Base-by-base conservation (phyloP, 169 alveolate species). In the Plasmodium vivax region DNA sequence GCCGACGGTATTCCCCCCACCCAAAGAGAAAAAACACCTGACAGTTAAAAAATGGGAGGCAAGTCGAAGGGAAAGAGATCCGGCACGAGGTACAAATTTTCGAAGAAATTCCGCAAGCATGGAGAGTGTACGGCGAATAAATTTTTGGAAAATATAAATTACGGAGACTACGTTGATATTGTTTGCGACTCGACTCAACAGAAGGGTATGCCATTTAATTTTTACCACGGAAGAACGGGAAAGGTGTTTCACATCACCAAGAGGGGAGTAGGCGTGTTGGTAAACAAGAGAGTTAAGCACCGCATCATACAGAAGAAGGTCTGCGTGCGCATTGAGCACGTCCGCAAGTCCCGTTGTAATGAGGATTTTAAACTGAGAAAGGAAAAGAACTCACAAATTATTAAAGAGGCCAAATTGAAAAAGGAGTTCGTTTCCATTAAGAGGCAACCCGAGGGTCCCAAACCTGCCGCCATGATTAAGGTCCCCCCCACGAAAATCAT, bases 181-280 rank as follows among this genome's bases (percentile, higher is more conserved):
- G 97, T 98, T 32, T 98, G 98, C 93, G 99, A 99, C 95, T 99
- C 99, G 43, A 96, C 99, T 68, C 97, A 98, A 88, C 99, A 99
- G 97, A 98, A 98, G 97, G 99, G 99, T 41, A 98, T 99, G 99
- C 99, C 99, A 45, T 98, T 98, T 97, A 98, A 98, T 62, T 98
- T 96, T 96, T 99, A 99, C 98, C 99, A 99, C 96, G 99, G 99
- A 68, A 97, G 99, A 94, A 99, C 99, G 34, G 99, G 99, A 45
- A 97, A 97, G 84, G 99, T 99, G 74, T 99, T 98, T 98, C 98
- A 99, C 95, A 99, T 99, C 72, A 97, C 99, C 82, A 99, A 98
- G 82, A 97, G 98, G 91, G 99, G 99, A 38, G 96, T 99, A 43
- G 99, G 99, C 32, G 99, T 99, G 56, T 98, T 98, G 96, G 98